These are phyloP conservation scores for Cystobasidium onofrii DNA, from an alignment of 768 basidiomycete genomes.

Conservation along the genomic window DNA sequence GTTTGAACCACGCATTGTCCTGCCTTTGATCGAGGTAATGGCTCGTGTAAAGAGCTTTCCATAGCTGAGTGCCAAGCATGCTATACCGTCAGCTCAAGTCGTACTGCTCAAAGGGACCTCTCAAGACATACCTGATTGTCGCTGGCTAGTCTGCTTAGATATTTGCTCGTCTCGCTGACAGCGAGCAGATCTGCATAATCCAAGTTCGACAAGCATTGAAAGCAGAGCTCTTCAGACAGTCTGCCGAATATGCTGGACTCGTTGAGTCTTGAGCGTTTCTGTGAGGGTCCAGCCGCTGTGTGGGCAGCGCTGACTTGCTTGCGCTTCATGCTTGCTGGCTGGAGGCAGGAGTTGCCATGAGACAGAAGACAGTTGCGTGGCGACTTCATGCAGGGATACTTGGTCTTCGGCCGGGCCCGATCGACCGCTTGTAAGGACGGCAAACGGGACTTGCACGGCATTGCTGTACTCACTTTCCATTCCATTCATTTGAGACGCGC, in stretches of 20 bases:
- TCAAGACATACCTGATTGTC: constrained; percentile 13
- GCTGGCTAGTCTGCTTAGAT: constrained; percentile 16
- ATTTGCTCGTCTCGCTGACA: background rate
- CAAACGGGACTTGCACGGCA: background rate
- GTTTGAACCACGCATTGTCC: background rate
- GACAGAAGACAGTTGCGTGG: background rate
- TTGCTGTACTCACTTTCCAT: background rate
- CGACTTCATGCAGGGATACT: background rate
- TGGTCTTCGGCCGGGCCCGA: background rate
- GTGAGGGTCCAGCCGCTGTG: background rate
- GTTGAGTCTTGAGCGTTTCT: background rate
- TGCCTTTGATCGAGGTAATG: background rate
- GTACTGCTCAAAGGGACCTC: too few relatives aligned
- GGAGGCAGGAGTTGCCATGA: background rate
- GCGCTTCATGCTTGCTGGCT: background rate
- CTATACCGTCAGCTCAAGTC: too few relatives aligned
- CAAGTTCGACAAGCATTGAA: constrained; percentile 10
- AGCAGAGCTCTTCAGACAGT: constrained; percentile 26
- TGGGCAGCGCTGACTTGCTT: background rate
- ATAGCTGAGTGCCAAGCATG: too few relatives aligned
- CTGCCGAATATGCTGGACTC: background rate
- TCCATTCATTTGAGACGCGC: background rate
- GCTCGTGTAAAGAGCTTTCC: constrained; percentile 1
- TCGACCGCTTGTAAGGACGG: background rate
- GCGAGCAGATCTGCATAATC: background rate